Evolutionary conservation across 2,329 filamentous ascomycete genomes (phyloP).

Genomic region (Onygenales sp.): DNA sequence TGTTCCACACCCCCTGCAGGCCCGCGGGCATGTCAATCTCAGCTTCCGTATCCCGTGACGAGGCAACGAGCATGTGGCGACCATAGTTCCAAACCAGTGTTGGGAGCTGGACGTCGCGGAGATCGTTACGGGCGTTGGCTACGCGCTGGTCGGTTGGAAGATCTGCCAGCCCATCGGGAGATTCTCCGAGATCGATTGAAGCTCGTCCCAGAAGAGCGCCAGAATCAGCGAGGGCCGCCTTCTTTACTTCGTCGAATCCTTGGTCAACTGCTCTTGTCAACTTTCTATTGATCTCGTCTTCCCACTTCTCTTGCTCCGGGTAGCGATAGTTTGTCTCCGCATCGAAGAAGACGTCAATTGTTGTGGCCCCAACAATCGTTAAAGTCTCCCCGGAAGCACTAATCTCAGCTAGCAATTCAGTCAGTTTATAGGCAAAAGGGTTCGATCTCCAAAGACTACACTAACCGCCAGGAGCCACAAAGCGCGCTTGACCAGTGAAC

Average conservation of each 20-base stretch:
- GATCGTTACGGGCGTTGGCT: conserved; percentile 13
- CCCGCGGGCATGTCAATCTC: conserved; percentile 39
- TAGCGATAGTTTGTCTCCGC: too few species aligned
- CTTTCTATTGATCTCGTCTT: too few species aligned
- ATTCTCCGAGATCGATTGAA: conserved; percentile 13
- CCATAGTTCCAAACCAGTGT: conserved; percentile 43
- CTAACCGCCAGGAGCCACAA: neutral
- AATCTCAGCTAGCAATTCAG: too few species aligned
- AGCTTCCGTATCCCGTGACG: conserved; percentile 37
- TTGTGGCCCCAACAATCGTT: too few species aligned
- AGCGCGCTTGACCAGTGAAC: neutral
- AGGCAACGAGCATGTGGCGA: conserved; percentile 44
- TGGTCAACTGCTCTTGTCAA: too few species aligned
- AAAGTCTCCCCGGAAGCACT: too few species aligned
- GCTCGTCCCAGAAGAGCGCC: conserved; percentile 6
- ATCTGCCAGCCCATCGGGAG: conserved; percentile 12
- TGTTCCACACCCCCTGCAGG: conserved; percentile 48
- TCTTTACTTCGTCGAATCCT: too few species aligned
- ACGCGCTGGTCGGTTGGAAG: conserved; percentile 7
- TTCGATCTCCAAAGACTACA: too few species aligned
- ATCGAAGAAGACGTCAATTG: too few species aligned
- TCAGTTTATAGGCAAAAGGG: too few species aligned
- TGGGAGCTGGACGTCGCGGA: conserved; percentile 40
- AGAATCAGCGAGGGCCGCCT: too few species aligned
- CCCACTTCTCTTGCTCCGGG: too few species aligned